Base-by-base conservation (phyloP, 176 grass and related monocot genomes). In the Olyra latifolia region DNA sequence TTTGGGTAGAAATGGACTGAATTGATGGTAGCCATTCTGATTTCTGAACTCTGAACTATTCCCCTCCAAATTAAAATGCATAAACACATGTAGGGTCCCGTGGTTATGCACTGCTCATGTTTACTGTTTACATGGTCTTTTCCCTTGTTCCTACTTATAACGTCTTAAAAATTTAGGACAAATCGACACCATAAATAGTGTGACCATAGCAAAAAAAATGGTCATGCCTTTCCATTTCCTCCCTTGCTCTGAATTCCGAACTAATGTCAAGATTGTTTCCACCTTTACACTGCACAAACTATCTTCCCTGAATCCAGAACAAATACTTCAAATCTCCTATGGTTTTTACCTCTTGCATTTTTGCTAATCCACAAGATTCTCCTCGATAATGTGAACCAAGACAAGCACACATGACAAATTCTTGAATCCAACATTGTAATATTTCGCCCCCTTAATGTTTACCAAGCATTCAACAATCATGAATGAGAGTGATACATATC, bases 361-460 rank as follows among this genome's bases (percentile, higher is more conserved):
- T 60, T 60, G 55, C 0, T 46, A 17, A 13, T 84, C 20, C 13
- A 61, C 25, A 41, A 29, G 60, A 59, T 69, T 49, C 12, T 14
- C 27, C 4, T 49, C 9, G 24, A 50, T 28, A 16, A 38, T 8
- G 30, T 22, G 10, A 15, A 75, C 50, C 23, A 85, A 79, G 22
- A 28, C 4, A 79, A 44, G 12, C 25, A 72, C 27, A 67, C 22
- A 74, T 24, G 6, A 41, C 3, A 73, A 74, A 80, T 24, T 22
- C 30, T 60, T 29, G 19, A 84, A 75, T 54, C 19, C 75, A 61
- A 7, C 57, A 61, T 60, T 61, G 70, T 40, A 85, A 75, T 75
- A 48, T 48, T 70, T 48, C 14, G 27, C 7, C 68, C 14, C 3
- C 24, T 60, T 48, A 71, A 48, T 2, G 44, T 29, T 49, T 71